A percentile compares a stretch with the other conserved stretches of the same genome.
phyloP scores from a whole-genome alignment of 306 rosid genomes.

The Sindora glabra region DNA sequence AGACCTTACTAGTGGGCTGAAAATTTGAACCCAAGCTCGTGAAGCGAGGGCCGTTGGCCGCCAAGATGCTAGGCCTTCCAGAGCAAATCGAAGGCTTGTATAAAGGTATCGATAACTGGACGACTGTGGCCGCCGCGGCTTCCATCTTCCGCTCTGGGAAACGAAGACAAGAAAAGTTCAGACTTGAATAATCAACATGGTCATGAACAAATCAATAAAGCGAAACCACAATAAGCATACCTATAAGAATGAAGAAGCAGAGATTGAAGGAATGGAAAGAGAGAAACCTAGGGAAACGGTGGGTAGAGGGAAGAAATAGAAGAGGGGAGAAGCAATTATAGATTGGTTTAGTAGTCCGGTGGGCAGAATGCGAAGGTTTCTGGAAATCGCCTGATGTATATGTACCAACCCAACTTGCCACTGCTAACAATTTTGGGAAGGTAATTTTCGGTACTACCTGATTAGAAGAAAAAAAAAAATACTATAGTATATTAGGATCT shows the following conservation, averaged over 20 bases:
- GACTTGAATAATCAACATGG: background rate
- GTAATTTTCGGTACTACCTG: too few relatives aligned
- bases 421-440: too few relatives aligned
- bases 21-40: constrained; percentile 18
- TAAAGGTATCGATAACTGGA: constrained; percentile 19
- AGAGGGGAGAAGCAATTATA: background rate
- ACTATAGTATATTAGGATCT: too few relatives aligned
- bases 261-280: background rate
- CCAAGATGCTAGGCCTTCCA: constrained; percentile 13
- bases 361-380: too few relatives aligned
- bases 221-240: background rate
- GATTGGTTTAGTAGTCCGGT: too few relatives aligned
- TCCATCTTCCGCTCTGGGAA: constrained; percentile 35
- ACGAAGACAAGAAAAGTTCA: too few relatives aligned
- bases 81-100: background rate
- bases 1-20: constrained; percentile 29
- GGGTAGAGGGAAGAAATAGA: background rate
- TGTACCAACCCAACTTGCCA: too few relatives aligned
- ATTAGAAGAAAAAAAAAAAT: too few relatives aligned
- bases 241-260: background rate
- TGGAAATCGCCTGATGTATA: too few relatives aligned
- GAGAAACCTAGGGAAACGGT: background rate
- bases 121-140: constrained; percentile 21
- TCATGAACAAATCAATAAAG: too few relatives aligned
- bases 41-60: constrained; percentile 14